Conservation (phyloP, 208 protist genomes). For the Crithidia mellificae region DNA sequence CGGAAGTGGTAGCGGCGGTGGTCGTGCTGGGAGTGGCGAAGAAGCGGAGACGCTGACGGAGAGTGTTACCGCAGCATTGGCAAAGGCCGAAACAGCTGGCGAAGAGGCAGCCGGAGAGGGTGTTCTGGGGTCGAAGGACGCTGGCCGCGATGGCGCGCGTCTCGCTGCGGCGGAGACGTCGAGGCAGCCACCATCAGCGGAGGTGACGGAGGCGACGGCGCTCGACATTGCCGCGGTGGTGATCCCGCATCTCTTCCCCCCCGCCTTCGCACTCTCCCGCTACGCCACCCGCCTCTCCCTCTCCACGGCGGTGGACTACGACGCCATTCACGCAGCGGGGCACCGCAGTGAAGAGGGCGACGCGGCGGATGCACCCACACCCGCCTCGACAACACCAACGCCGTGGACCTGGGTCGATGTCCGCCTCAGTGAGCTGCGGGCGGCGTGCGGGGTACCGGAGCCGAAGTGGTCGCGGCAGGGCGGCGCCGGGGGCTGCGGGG, state of each 20-base stretch:
- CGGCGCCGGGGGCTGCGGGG: not conserved
- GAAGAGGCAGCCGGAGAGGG: not conserved
- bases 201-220: slow-evolving; percentile 3
- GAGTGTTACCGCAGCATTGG: too few relatives aligned
- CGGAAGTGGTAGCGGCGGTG: too few relatives aligned
- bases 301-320: slow-evolving; percentile 27
- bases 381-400: not conserved
- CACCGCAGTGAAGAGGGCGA: too few relatives aligned
- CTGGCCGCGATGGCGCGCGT: not conserved
- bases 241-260: slow-evolving; percentile 25
- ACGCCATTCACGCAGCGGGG: slow-evolving; percentile 5
- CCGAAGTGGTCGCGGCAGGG: not conserved
- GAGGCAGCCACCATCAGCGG: not conserved
- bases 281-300: slow-evolving; percentile 22
- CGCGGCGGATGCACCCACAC: not conserved
- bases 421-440: slow-evolving; percentile 15
- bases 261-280: slow-evolving; percentile 21
- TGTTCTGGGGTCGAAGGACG: not conserved
- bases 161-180: not conserved
- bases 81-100: too few relatives aligned
- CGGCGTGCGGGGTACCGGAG: slow-evolving; percentile 21
- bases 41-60: too few relatives aligned
- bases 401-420: slow-evolving; percentile 34
- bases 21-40: too few relatives aligned
- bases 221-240: slow-evolving; percentile 9